Base-by-base conservation (phyloP, 257 asterid species). In the Jacaranda mimosifolia region DNA sequence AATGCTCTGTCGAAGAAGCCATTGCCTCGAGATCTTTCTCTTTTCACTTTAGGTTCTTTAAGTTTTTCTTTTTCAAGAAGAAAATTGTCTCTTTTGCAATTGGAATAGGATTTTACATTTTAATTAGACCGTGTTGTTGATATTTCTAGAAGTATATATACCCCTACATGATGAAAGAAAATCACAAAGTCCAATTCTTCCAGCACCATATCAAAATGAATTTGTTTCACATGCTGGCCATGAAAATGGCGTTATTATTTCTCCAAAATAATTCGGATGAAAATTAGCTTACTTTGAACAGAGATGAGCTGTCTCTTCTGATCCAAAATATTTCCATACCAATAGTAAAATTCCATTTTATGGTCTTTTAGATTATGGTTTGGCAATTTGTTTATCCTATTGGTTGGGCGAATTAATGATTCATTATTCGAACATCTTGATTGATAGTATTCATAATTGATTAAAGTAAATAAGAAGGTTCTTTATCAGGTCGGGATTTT, bases 401-500 rank as follows among this genome's bases (percentile, higher is more conserved):
- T 59, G 65, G 10, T 36, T 39, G 48, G 38, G 21, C 6, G 19
- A 35, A 7, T 15, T 63, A 38, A 14, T 63, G 26, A 63, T 63
- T 1, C 69, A 63, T 7, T 63, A 39, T 4, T 36, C 14, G 49
- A 38, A 39, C 49, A 63, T 38, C 15, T 63, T 39, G 49, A 4
- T 63, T 35, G 69, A 63, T 63, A 63, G 6, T 63, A 6, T 14
- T 36, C 38, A 15, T 49, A 35, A 13, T 63, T 63, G 69, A 36
- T 38, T 63, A 14, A 63, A 4, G 69, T 7, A 36, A 63, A 26
- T 26, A 26, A 26, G 32, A 6, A 57, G 18, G 48, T 63, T 83
- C 62, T n/a, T 74, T 79, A 72, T 72, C 86, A 91, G 96, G 96
- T 67, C 86, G 96, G 83, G 96, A 91, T 82, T 91, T 91, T 76